These are phyloP conservation scores for Phialocephala sp. DNA, from an alignment of 2,329 filamentous ascomycete species.

Conservation along the genomic window DNA sequence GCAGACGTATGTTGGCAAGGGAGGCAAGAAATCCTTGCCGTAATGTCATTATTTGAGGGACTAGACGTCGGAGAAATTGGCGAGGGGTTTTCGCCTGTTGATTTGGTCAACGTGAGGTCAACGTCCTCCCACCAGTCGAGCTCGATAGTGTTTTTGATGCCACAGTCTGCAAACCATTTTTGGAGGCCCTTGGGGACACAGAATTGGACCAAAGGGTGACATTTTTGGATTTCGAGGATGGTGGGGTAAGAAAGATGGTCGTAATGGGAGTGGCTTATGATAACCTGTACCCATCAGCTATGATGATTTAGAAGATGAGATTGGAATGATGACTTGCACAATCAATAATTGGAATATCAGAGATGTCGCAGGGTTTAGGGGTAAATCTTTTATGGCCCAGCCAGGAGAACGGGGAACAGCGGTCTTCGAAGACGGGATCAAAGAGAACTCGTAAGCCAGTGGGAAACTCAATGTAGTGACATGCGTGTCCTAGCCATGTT, in stretches of 20 bases:
- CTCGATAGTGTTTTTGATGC: slow-evolving; percentile 79
- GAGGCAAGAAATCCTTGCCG: slow-evolving; percentile 74
- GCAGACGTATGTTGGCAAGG: slow-evolving; percentile 84
- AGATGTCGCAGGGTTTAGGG: slow-evolving; percentile 72
- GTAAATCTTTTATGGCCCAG: slow-evolving; percentile 78
- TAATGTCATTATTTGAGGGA: slow-evolving; percentile 55
- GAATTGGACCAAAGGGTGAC: slow-evolving; percentile 81
- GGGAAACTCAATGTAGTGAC: slow-evolving; percentile 16
- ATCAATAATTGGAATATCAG: slow-evolving; percentile 76
- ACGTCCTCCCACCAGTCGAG: slow-evolving; percentile 93
- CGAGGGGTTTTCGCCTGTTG: slow-evolving; percentile 38
- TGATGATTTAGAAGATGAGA: not conserved
- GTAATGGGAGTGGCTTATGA: slow-evolving; percentile 70
- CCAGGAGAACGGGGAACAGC: slow-evolving; percentile 76
- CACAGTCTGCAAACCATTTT: slow-evolving; percentile 75
- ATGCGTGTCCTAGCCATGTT: too few relatives aligned
- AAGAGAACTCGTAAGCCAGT: slow-evolving; percentile 64
- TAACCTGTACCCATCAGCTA: slow-evolving; percentile 3
- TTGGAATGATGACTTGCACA: slow-evolving; percentile 2
- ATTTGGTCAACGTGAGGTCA: slow-evolving; percentile 68
- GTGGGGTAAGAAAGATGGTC: slow-evolving; percentile 84
- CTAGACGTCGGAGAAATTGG: slow-evolving; percentile 1
- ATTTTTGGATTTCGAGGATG: slow-evolving; percentile 70
- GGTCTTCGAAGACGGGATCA: slow-evolving; percentile 87
- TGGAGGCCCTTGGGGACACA: slow-evolving; percentile 85